These are phyloP conservation scores for Podila epicladia DNA, from an alignment of 192 early-diverging fungal genomes.

Conservation along the genomic window DNA sequence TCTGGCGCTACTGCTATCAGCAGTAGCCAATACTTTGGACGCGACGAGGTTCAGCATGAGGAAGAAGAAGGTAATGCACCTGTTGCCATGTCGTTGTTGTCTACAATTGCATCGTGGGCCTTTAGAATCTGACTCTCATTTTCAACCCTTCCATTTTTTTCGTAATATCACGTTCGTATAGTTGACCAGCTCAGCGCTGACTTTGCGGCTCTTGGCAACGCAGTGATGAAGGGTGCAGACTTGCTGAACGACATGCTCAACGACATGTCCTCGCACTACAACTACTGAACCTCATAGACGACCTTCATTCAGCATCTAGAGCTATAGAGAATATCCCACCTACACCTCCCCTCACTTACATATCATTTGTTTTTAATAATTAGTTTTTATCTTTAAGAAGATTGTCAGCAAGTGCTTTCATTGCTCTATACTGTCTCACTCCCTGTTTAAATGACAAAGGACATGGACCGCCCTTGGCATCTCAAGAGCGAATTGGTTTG, in stretches of 20 bases:
- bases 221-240: conserved; percentile 53
- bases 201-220: conserved; percentile 50
- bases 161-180: background rate
- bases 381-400: no score
- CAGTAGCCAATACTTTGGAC: conserved; percentile 85
- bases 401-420: no score
- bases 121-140: background rate
- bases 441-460: no score
- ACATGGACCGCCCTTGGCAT: no score
- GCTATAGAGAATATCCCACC: no score
- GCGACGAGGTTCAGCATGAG: conserved; percentile 64
- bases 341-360: no score
- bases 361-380: no score
- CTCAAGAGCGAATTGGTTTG: no score
- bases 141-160: background rate
- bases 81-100: no score
- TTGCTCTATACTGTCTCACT: no score
- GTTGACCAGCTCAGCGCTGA: conserved; percentile 51
- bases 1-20: conserved; percentile 81
- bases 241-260: conserved; percentile 44
- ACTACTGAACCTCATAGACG: conserved; percentile 28
- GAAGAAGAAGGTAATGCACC: conserved; percentile 25
- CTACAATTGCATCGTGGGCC: background rate
- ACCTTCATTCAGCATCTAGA: no score
- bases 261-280: conserved; percentile 52